phyloP scores from a whole-genome alignment of 306 rosid species.

The Astragalus membranaceus region DNA sequence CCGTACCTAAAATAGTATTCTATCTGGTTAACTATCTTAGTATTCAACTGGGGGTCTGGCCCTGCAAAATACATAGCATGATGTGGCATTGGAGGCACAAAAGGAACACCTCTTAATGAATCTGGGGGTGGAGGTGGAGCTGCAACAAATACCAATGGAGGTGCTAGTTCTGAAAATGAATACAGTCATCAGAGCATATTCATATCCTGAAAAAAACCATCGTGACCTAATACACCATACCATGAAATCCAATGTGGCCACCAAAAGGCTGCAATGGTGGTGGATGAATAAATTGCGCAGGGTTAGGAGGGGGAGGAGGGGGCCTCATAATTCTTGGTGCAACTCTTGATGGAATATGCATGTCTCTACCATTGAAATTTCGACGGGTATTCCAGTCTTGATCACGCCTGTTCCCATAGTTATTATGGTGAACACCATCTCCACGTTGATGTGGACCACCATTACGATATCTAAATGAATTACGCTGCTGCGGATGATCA shows the following conservation, averaged over 20 bases:
- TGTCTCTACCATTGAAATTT: conserved; percentile 48
- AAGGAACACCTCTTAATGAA: conserved; percentile 45
- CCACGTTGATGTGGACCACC: conserved; percentile 64
- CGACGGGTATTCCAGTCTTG: conserved; percentile 67
- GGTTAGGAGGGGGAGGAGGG: conserved; percentile 47
- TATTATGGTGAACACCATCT: conserved; percentile 63
- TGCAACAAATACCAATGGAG: conserved; percentile 42
- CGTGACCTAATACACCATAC: conserved; percentile 35
- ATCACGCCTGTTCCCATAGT: conserved; percentile 55
- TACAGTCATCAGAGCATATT: conserved; percentile 14
- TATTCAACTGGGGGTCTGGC: conserved; percentile 53
- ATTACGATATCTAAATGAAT: conserved; percentile 50
- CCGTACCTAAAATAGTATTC: conserved; percentile 86
- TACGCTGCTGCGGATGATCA: conserved; percentile 54
- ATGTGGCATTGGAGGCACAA: conserved; percentile 41
- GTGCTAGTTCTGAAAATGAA: conserved; percentile 41
- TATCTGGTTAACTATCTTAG: conserved; percentile 65
- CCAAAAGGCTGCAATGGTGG: conserved; percentile 45
- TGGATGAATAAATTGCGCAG: conserved; percentile 43
- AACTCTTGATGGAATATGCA: conserved; percentile 44
- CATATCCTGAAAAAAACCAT: not conserved
- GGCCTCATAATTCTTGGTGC: conserved; percentile 49
- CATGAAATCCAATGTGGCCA: conserved; percentile 49
- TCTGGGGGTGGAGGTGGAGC: conserved; percentile 42
- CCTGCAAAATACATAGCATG: conserved; percentile 33